Evolutionary conservation across 306 rosid species (phyloP), one percentile per base, ranked within the genome.

Genomic region (Malus sieversii): DNA sequence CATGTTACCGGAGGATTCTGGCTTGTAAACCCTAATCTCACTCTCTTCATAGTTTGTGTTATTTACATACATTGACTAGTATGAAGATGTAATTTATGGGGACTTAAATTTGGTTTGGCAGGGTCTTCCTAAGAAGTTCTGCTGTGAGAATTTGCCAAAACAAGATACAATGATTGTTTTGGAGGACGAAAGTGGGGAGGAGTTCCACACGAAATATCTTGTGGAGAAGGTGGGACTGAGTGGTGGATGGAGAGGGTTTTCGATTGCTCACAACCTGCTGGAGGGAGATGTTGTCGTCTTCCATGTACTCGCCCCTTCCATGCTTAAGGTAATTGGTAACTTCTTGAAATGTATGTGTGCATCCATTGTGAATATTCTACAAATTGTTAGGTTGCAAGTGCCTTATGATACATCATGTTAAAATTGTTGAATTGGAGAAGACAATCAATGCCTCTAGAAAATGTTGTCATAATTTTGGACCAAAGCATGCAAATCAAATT

Each of bases 231-330:
- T 7, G 35, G 88, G 87, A 29, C 66, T 88, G 66, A 86, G 90
- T 75, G 87, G 62, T 64, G 90, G 90, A 71, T 86, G 93, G 93
- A 86, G 79, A 81, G 46, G 65, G 3, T 86, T 88, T 77, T 81
- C 87, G 13, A 14, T 72, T 5, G 80, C 75, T 75, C 90, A 84
- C 80, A 77, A 81, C 4, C 52, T 88, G 35, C 29, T 58, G 27
- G 74, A 68, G 63, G 82, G 79, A 66, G 93, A 86, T 81, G 86
- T 62, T 22, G 59, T 83, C 10, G 74, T 85, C 52, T 86, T 86
- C 75, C 85, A 84, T 15, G 59, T 79, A 78, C 79, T 81, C 68
- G 38, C 78, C 59, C 87, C 79, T 75, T 23, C 67, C 57, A 86
- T 72, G 55, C 85, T 86, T 68, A 86, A 82, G 90, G 90, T 88